These are phyloP conservation scores for Aphanocladium album DNA, from an alignment of 2,329 filamentous ascomycete species.

Conservation along the genomic window DNA sequence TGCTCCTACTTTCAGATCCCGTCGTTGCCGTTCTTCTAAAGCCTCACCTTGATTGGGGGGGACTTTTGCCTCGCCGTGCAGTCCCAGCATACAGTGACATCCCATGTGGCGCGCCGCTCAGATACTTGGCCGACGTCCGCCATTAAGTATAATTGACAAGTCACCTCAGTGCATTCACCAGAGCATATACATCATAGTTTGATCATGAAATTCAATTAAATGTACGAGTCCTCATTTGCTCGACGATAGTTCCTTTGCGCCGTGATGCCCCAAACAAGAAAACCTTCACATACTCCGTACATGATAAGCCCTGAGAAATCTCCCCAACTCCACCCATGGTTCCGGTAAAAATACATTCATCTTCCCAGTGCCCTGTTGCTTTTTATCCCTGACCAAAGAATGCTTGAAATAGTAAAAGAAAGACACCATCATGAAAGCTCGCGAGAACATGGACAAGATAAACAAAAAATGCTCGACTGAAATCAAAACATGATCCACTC, in stretches of 20 bases:
- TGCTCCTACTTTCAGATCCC: not conserved
- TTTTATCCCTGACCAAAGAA: not conserved
- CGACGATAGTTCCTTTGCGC: not conserved
- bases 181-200: not conserved
- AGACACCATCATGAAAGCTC: constrained; percentile 5
- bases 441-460: constrained; percentile 16
- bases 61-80: no score
- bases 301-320: not conserved
- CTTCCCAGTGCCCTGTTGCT: not conserved
- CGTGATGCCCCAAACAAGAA: not conserved
- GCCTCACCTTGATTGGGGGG: no score
- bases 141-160: not conserved
- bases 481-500: constrained; percentile 64
- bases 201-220: not conserved
- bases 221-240: not conserved
- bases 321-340: not conserved
- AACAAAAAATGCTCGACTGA: not conserved
- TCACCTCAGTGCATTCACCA: not conserved
- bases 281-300: not conserved
- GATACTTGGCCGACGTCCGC: no score
- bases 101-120: not conserved
- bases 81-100: not conserved
- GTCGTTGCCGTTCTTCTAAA: not conserved
- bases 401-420: not conserved
- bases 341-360: constrained; percentile 4